Percentiles rank a stretch among this genome's conserved stretches.
These are phyloP conservation scores for Pythium guiyangense DNA, from an alignment of 352 stramenopile species.

Conservation along the genomic window DNA sequence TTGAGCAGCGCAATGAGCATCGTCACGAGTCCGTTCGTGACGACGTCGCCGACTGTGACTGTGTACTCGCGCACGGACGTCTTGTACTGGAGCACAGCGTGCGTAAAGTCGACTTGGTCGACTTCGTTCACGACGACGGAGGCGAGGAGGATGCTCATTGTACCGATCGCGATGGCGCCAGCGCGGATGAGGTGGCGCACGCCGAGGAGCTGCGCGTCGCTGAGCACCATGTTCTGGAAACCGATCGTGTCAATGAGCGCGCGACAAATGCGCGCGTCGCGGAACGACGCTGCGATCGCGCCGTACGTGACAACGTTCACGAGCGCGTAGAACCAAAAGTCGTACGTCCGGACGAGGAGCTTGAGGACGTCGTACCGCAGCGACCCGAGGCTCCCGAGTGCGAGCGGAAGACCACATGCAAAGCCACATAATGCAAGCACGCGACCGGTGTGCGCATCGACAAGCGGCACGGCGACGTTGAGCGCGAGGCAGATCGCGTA, in stretches of 20 bases:
- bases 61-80: slow-evolving; percentile 12
- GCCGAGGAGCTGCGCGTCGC: too few relatives aligned
- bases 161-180: slow-evolving; percentile 11
- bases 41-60: slow-evolving; percentile 15
- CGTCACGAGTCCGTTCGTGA: slow-evolving; percentile 22
- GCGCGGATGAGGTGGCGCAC: slow-evolving; percentile 12
- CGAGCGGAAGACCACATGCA: slow-evolving; percentile 15
- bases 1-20: slow-evolving; percentile 21
- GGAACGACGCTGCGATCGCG: slow-evolving; percentile 12
- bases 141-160: slow-evolving; percentile 15
- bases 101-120: slow-evolving; percentile 7
- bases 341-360: slow-evolving; percentile 23
- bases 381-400: slow-evolving; percentile 16
- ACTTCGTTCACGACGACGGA: slow-evolving; percentile 20
- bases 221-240: slow-evolving; percentile 30
- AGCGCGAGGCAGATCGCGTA: too few relatives aligned
- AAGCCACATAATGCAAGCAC: slow-evolving; percentile 8
- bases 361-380: slow-evolving; percentile 30
- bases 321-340: slow-evolving; percentile 35
- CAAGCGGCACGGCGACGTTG: too few relatives aligned
- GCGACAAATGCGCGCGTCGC: slow-evolving; percentile 17
- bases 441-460: slow-evolving; percentile 4
- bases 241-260: slow-evolving; percentile 24
- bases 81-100: slow-evolving; percentile 12
- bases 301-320: slow-evolving; percentile 12